Evolutionary conservation across 2,329 filamentous ascomycete genomes (phyloP).

Genomic region (Colletotrichum higginsianum): DNA sequence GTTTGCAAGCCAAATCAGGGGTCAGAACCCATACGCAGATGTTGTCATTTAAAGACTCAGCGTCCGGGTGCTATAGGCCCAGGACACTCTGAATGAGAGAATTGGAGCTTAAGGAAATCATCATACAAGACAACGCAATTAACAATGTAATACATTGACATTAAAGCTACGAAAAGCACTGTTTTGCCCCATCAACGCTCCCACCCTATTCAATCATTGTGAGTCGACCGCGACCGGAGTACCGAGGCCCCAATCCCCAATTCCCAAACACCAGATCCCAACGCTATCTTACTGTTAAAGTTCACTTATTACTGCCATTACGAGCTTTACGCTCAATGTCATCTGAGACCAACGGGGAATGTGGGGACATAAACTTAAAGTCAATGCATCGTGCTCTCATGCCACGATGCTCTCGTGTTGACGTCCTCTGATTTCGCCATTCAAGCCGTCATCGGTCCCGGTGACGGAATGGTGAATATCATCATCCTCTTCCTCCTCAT

Average conservation of each 20-base stretch:
- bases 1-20: constrained; percentile 69
- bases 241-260: constrained; percentile 22
- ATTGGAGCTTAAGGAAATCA: not conserved
- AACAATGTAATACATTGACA: not conserved
- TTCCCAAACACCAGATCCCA: constrained; percentile 33
- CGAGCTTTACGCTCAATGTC: not conserved
- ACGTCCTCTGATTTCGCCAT: constrained; percentile 71
- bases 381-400: constrained; percentile 47
- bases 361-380: not conserved
- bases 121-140: too few relatives aligned
- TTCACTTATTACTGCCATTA: constrained; percentile 15
- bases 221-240: constrained; percentile 29
- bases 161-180: constrained; percentile 28
- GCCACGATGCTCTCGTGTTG: constrained; percentile 66
- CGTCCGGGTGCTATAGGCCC: not conserved
- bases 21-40: constrained; percentile 33
- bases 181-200: not conserved
- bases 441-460: constrained; percentile 67
- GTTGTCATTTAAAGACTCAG: not conserved
- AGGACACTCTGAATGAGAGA: too few relatives aligned
- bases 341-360: not conserved
- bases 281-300: constrained; percentile 6
- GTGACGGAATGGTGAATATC: constrained; percentile 64
- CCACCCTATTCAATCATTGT: constrained; percentile 7
- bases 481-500: constrained; percentile 77